Percentiles rank a stretch among this genome's conserved stretches.
Conservation (phyloP, 2,329 filamentous ascomycete species). For the Hypoxylon sp. region DNA sequence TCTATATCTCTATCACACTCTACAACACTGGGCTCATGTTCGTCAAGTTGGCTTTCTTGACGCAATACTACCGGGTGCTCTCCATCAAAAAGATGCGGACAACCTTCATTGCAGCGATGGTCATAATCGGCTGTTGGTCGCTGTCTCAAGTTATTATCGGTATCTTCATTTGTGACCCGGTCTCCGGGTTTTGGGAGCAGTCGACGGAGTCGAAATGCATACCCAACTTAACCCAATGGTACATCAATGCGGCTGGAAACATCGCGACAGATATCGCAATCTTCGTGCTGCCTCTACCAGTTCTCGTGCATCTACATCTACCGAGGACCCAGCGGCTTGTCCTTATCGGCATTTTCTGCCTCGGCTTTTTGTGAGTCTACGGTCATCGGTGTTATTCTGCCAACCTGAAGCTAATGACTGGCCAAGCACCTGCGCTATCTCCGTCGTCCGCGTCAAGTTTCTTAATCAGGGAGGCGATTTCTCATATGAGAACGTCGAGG, state of each 20-base stretch:
- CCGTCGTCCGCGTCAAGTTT: constrained; percentile 58
- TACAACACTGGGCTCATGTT: constrained; percentile 57
- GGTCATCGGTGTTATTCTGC: background rate
- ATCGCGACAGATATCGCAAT: constrained; percentile 57
- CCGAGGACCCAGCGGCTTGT: constrained; percentile 54
- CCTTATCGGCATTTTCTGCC: constrained; percentile 57
- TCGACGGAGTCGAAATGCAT: constrained; percentile 53
- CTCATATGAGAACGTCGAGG: constrained; percentile 58
- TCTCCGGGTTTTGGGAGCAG: constrained; percentile 56
- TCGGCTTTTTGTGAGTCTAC: constrained; percentile 58
- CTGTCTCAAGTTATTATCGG: constrained; percentile 56
- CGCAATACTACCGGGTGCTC: constrained; percentile 59
- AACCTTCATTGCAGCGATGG: constrained; percentile 52
- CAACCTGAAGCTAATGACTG: constrained; percentile 5
- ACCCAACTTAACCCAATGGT: constrained; percentile 55
- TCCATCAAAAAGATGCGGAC: constrained; percentile 52
- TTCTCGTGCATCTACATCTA: constrained; percentile 55
- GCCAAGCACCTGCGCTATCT: constrained; percentile 57
- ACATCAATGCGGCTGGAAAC: constrained; percentile 55
- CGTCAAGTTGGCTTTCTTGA: constrained; percentile 57
- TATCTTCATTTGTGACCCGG: constrained; percentile 56
- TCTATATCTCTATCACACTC: constrained; percentile 58
- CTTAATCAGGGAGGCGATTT: constrained; percentile 55
- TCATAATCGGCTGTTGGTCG: constrained; percentile 56
- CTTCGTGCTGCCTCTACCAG: constrained; percentile 56